phyloP scores from a whole-genome alignment of 345 rosid species.

The Dipteronia sinensis region DNA sequence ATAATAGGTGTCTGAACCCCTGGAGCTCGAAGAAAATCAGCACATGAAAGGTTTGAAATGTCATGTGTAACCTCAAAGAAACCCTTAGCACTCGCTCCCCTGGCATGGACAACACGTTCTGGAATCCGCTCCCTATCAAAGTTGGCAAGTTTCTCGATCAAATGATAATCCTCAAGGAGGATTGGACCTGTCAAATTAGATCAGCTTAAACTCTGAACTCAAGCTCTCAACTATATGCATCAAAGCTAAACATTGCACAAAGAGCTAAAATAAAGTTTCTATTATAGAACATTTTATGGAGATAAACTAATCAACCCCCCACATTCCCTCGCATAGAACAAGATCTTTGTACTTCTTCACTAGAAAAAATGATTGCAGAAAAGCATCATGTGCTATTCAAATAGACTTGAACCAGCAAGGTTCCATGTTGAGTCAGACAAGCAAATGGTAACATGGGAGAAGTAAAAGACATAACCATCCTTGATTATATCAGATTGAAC shows the following conservation, averaged over 20 bases:
- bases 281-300: no score
- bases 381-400: not conserved
- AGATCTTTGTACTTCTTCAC: not conserved
- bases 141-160: constrained; percentile 89
- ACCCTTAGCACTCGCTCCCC: constrained; percentile 99
- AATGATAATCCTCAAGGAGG: constrained; percentile 95
- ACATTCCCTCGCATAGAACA: not conserved
- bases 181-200: constrained; percentile 65
- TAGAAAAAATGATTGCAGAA: not conserved
- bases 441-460: not conserved
- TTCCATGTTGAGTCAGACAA: not conserved
- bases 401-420: not conserved
- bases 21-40: constrained; percentile 94
- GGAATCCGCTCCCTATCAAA: constrained; percentile 94
- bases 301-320: no score
- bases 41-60: constrained; percentile 71
- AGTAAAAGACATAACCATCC: not conserved
- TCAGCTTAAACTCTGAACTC: not conserved
- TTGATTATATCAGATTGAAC: not conserved
- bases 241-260: not conserved
- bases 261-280: not conserved
- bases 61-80: constrained; percentile 98
- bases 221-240: not conserved
- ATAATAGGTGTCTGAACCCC: constrained; percentile 95
- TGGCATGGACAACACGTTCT: constrained; percentile 97